Evolutionary conservation across 1,284 basidiomycete genomes (phyloP), one percentile per base, ranked within the genome.

Genomic region (Austroboletus novae-zelandiae): DNA sequence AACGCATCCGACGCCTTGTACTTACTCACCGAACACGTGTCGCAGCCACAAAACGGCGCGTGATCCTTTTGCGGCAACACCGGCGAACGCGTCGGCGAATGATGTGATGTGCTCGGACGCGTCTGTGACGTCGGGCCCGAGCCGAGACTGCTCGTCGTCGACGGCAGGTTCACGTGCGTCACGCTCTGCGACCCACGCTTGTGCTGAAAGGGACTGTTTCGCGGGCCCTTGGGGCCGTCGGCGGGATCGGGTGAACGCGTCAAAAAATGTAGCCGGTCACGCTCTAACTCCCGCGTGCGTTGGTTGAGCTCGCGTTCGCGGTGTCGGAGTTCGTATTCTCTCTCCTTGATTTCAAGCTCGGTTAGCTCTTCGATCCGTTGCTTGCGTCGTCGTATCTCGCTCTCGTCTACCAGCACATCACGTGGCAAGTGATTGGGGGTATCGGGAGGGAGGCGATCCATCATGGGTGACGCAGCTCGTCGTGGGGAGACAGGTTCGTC

Each of bases 11-110:
- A 29, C 20, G 11, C 36, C 48, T 54, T 69, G 68, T 84, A 84
- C 57, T 80, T 80, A 43, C 69, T 64, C 20, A 75, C 71, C 9
- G 82, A 82, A 55, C 83, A 84, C 1, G 69, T 61, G 50, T 78
- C 78, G 57, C 83, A 86, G n/a, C 79, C 81, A 50, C 83, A 86
- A 53, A 73, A 79, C 0, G 80, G 72, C 1, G 82, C 78, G 52
- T 86, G 83, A 4, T 72, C 70, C 9, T 64, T 64, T 10, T 62
- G 52, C 9, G 65, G 66, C 43, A 57, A 49, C 11, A 58, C 40
- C 2, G 58, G 63, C 9, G 61, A 51, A 8, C 46, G 60, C 17
- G 57, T 45, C n/a, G 65, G 61, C 8, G 64, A 64, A 32, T 9
- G 10, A 36, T 62, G 66, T 13, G 55, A 58, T 49, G 48, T 62